Percentiles rank a stretch among this genome's conserved stretches.
Evolutionary conservation across 106 monocot genomes (phyloP).

Genomic region (Ottelia alismoides): DNA sequence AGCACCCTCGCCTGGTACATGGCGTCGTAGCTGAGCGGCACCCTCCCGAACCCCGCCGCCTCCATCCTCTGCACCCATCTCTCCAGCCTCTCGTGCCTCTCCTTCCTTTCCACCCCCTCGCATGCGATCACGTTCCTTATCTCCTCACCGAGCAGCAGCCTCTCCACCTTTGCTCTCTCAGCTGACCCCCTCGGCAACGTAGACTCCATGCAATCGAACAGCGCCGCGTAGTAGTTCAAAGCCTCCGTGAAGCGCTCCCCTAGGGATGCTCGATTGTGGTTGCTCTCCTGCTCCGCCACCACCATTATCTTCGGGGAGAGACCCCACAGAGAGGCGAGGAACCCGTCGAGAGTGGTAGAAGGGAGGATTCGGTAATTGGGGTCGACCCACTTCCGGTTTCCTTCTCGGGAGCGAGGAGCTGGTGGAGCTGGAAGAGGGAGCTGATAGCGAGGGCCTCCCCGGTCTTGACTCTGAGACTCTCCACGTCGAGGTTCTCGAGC

Average conservation of each 20-base stretch:
- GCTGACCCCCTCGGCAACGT: constrained; percentile 17
- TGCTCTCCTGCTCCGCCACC: constrained; percentile 71
- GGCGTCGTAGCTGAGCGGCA: constrained; percentile 34
- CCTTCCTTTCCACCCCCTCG: constrained; percentile 62
- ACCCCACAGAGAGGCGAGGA: constrained; percentile 36
- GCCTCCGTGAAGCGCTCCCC: constrained; percentile 75
- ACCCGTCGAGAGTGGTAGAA: constrained; percentile 25
- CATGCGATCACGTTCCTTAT: constrained; percentile 51
- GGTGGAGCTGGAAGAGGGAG: constrained; percentile 16
- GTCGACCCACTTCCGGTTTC: neutral
- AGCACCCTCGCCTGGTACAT: constrained; percentile 37
- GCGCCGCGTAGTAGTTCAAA: constrained; percentile 79
- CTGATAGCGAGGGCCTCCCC: constrained; percentile 20
- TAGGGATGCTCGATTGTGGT: constrained; percentile 44
- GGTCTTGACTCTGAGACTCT: constrained; percentile 11
- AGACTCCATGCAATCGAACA: constrained; percentile 84
- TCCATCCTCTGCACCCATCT: constrained; percentile 41
- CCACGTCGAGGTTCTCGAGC: constrained; percentile 8
- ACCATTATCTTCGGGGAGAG: constrained; percentile 69
- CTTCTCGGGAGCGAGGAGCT: constrained; percentile 7
- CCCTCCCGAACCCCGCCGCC: constrained; percentile 31
- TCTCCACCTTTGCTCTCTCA: constrained; percentile 54
- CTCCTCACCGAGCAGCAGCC: constrained; percentile 54
- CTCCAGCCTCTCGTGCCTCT: constrained; percentile 63
- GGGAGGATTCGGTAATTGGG: neutral